Evolutionary conservation across 176 grass and related monocot species (phyloP), one percentile per base, ranked within the genome.

Genomic region (Oryza meyeriana): DNA sequence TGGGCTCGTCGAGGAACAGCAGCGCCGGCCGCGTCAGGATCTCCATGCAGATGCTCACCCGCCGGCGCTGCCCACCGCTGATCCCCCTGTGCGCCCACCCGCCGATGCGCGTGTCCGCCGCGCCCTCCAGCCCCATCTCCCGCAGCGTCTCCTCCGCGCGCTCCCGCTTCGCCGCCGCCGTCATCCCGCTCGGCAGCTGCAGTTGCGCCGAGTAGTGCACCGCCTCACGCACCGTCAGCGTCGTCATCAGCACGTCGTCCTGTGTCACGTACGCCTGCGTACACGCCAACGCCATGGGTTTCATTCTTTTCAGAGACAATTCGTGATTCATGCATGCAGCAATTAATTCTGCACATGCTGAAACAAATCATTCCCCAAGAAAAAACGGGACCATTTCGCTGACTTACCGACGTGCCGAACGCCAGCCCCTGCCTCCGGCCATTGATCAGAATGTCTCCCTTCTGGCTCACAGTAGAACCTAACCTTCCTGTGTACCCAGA

Each of bases 1-100:
- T 98, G 35, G 96, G 96, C 88, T 98, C 96, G 75, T 98, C 93
- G 0, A 98, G 83, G 90, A 98, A 98, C 48, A 98, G 79, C 47
- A 98, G 80, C 76, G 90, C 82, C 1, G 95, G 92, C 12, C 96
- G 75, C 0, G 88, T 93, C 11, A 95, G 83, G 84, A 95, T 98
- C 90, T 98, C 96, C 63, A 89, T 85, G 93, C 88, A 93, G 58
- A 95, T 88, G 84, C 86, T 94, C 20, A 94, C 95, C 0, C 90
- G 86, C 3, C 95, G 84, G 6, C 90, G 88, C 81, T 95, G 95
- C 5, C 92, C 95, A 25, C 95, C 90, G 55, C 93, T 98, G 85
- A 95, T 95, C 52, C 93, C 95, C 80, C 80, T 86, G 86, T 88
- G 84, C 36, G 80, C 77, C 90, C 90, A 93, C 74, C 92, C 88